Evolutionary conservation across 192 early-diverging fungal species (phyloP).

Genomic region (Rhizophagus sp.): DNA sequence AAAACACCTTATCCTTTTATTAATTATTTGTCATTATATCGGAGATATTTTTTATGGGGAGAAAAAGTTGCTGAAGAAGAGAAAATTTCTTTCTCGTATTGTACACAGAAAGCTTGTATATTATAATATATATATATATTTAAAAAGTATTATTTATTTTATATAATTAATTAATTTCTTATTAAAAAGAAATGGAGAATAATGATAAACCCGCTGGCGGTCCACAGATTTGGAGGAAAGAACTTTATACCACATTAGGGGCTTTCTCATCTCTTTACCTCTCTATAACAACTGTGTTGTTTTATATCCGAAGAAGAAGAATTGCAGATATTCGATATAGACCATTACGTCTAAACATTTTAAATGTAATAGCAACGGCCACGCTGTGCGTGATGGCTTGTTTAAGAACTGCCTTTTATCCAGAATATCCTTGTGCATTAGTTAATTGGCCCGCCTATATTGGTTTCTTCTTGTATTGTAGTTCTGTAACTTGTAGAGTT

Average conservation of each 20-base stretch:
- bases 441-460: slow-evolving; percentile 23
- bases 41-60: too few species aligned
- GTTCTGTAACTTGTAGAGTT: slow-evolving; percentile 4
- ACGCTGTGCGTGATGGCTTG: slow-evolving; percentile 27
- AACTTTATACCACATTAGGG: not conserved
- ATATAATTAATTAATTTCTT: too few species aligned
- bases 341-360: slow-evolving; percentile 18
- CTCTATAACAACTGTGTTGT: slow-evolving; percentile 11
- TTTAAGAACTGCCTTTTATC: slow-evolving; percentile 1
- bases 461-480: slow-evolving; percentile 12
- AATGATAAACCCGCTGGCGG: too few species aligned
- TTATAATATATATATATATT: too few species aligned
- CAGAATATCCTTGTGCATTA: slow-evolving; percentile 18
- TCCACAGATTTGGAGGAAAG: not conserved
- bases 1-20: too few species aligned
- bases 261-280: slow-evolving; percentile 16
- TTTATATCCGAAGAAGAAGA: slow-evolving; percentile 11
- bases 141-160: too few species aligned
- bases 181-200: too few species aligned
- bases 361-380: slow-evolving; percentile 4
- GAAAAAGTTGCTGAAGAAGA: too few species aligned
- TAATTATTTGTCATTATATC: too few species aligned
- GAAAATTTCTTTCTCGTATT: too few species aligned
- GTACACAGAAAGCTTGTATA: too few species aligned
- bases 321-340: slow-evolving; percentile 23